Evolutionary conservation across 169 alveolate genomes (phyloP).

Genomic region (Eimeria praecox): DNA sequence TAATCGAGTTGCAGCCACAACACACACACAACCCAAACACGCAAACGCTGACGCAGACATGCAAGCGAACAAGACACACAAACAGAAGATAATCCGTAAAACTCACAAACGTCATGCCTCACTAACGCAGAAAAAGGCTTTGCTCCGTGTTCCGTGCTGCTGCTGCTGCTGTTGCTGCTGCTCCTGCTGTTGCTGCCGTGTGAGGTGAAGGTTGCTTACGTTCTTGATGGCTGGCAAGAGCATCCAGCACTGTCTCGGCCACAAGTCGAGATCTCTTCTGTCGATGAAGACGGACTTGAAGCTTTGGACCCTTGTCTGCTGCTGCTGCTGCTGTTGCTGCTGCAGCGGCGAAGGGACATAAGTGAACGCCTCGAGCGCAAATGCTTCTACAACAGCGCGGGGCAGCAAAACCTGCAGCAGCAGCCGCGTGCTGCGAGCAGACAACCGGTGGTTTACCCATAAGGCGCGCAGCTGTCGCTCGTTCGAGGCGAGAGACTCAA

Average conservation of each 20-base stretch:
- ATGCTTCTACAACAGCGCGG: slow-evolving; percentile 46
- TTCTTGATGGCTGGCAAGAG: slow-evolving; percentile 39
- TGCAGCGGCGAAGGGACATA: background rate
- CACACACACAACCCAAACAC: background rate
- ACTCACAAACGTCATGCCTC: background rate
- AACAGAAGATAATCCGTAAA: background rate
- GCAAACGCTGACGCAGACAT: background rate
- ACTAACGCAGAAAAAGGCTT: background rate
- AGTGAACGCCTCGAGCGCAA: slow-evolving; percentile 48
- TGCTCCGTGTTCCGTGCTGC: slow-evolving; percentile 7
- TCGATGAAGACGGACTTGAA: slow-evolving; percentile 40
- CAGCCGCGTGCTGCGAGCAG: slow-evolving; percentile 71
- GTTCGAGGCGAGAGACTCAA: slow-evolving; percentile 45
- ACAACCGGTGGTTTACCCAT: slow-evolving; percentile 49
- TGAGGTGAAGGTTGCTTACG: background rate
- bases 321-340: slow-evolving; percentile 65
- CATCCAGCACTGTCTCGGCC: slow-evolving; percentile 69
- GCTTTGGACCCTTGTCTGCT: slow-evolving; percentile 48
- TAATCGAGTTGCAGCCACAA: background rate
- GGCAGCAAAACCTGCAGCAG: slow-evolving; percentile 65
- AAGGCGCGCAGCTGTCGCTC: slow-evolving; percentile 46
- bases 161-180: background rate
- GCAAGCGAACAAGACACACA: background rate
- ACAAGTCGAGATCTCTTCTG: slow-evolving; percentile 34
- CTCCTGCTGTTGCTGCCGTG: background rate